Evolutionary conservation across 495 filamentous ascomycete species (phyloP), one percentile per base, ranked within the genome.

Genomic region (Penicillium argentinense): DNA sequence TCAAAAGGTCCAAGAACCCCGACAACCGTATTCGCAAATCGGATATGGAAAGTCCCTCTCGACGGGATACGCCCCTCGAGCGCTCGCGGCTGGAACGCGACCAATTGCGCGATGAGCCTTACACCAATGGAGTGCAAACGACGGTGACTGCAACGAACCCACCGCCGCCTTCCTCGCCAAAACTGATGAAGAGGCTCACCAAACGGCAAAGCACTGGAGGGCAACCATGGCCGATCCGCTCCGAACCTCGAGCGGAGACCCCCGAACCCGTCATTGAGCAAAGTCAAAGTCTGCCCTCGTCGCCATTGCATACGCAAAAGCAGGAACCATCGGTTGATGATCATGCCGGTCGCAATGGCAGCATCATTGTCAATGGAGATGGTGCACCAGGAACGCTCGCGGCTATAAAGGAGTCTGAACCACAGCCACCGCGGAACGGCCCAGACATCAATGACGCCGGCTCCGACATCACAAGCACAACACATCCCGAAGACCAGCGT

Each of bases 61-160:
- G 59, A 17, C 52, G 58, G 38, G 64, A 72, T n/a, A 65, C 54
- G 6, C 64, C 64, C 19, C 42, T 66, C n/a, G 70, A 74, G 44
- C 61, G 64, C 12, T 57, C 68, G 9, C 64, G 53, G 13, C 36
- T 64, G 45, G 64, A 67, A 42, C 61, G 56, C 28, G 55, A 60
- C 4, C 60, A 59, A 9, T 12, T 52, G 34, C 59, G 47, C 7
- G 57, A 53, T 14, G 57, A 63, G 19, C 13, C 49, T 14, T 37
- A 49, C 9, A 18, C 52, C 27, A 56, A 58, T 32, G 54, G 50
- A 17, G 26, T 53, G 25, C 37, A 53, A 5, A 48, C 32, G 18
- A 57, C 57, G 7, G 52, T 53, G 11, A 60, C 43, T 30, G 51
- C 54, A 7, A 47, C 39, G 11, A 42, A 48, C 7, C 22, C 43